Percentiles rank a stretch among this genome's conserved stretches.
Conservation (phyloP, 345 rosid genomes). For the Kernera saxatilis region DNA sequence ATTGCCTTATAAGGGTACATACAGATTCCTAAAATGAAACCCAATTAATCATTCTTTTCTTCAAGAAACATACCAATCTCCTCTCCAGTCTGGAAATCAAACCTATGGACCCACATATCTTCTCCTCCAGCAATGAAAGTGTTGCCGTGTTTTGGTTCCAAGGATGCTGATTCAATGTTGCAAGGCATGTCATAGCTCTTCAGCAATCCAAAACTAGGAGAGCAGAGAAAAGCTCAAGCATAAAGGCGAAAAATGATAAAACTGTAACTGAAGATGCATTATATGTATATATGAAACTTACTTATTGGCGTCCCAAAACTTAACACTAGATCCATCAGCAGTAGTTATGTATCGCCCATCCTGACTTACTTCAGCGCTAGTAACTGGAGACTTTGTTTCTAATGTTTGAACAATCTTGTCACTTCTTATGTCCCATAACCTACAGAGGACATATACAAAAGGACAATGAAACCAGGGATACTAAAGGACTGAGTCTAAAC, state of each 20-base stretch:
- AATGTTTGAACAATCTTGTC: constrained; percentile 77
- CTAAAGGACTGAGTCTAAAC: not conserved
- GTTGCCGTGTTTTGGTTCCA: constrained; percentile 56
- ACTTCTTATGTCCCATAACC: constrained; percentile 93
- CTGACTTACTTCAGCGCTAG: constrained; percentile 94
- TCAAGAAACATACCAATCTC: constrained; percentile 48
- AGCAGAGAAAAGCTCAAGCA: constrained; percentile 4
- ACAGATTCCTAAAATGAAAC: not conserved
- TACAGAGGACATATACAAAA: constrained; percentile 16
- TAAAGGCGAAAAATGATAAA: not conserved
- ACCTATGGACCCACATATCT: constrained; percentile 61
- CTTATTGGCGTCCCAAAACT: constrained; percentile 99
- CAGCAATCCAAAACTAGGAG: constrained; percentile 73
- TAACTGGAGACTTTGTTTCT: constrained; percentile 80
- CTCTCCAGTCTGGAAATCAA: constrained; percentile 68
- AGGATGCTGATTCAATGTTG: constrained; percentile 64
- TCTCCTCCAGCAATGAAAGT: constrained; percentile 66
- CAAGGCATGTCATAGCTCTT: constrained; percentile 92
- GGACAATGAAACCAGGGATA: not conserved
- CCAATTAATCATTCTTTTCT: not conserved
- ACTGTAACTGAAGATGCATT: not conserved
- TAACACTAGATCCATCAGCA: constrained; percentile 85
- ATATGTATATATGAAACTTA: constrained; percentile 35
- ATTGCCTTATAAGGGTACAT: not conserved
- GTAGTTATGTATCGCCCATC: constrained; percentile 93